Conservation (phyloP, 768 basidiomycete genomes). For the Auriscalpium microsporum region DNA sequence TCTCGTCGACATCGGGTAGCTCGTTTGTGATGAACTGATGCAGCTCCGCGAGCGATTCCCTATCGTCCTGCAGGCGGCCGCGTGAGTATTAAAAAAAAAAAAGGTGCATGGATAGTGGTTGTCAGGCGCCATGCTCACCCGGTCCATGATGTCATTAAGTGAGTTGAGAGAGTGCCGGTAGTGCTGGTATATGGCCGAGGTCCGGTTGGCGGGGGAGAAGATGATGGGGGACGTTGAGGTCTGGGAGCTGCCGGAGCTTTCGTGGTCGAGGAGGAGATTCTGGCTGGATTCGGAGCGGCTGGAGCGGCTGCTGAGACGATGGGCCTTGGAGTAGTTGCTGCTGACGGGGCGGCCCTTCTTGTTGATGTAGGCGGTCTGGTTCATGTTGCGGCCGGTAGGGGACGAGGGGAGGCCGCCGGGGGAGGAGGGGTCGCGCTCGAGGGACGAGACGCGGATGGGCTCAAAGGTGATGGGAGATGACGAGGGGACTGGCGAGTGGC, state of each 20-base stretch:
- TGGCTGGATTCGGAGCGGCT: conserved; percentile 54
- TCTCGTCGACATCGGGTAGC: background rate
- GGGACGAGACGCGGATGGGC: background rate
- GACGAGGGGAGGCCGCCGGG: conserved; percentile 1
- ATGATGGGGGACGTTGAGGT: background rate
- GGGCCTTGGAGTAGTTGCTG: too few relatives aligned
- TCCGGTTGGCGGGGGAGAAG: conserved; percentile 4
- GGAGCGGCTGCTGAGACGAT: conserved; percentile 26
- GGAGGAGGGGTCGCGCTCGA: conserved; percentile 3
- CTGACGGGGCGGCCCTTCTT: conserved; percentile 26
- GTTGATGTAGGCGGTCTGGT: conserved; percentile 40
- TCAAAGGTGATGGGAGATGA: background rate
- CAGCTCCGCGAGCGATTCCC: conserved; percentile 62
- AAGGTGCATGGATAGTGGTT: background rate
- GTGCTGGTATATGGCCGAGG: conserved; percentile 50
- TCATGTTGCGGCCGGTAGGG: conserved; percentile 31
- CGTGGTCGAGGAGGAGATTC: conserved; percentile 31
- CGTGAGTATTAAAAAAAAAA: too few relatives aligned
- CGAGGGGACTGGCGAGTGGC: conserved; percentile 23
- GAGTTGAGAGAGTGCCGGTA: conserved; percentile 78
- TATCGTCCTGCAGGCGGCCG: conserved; percentile 50
- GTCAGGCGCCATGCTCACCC: conserved; percentile 38
- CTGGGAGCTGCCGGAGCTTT: background rate
- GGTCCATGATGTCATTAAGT: conserved; percentile 70
- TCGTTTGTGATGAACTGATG: conserved; percentile 51